A percentile compares a stretch with the other conserved stretches of the same genome.
Evolutionary conservation across 2,329 filamentous ascomycete genomes (phyloP).

Genomic region (Rhinocladiella similis): DNA sequence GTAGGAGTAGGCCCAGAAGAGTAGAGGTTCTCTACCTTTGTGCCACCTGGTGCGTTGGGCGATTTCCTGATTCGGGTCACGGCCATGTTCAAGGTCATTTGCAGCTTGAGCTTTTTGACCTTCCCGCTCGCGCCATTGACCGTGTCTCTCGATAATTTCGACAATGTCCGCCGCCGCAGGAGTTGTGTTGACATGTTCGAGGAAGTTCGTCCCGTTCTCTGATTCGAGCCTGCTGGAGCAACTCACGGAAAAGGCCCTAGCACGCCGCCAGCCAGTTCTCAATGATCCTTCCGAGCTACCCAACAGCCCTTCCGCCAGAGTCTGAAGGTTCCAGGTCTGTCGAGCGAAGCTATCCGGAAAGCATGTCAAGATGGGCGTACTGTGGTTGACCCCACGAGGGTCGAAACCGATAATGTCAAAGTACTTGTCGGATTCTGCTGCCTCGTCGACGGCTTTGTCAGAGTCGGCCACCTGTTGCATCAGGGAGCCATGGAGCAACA

Average conservation of each 20-base stretch:
- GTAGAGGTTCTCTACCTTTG: slow-evolving; percentile 41
- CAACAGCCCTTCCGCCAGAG: slow-evolving; percentile 13
- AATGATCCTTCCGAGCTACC: slow-evolving; percentile 12
- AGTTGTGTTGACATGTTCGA: slow-evolving; percentile 32
- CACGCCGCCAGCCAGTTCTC: slow-evolving; percentile 10
- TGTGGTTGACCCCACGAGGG: slow-evolving; percentile 42
- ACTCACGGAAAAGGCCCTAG: slow-evolving; percentile 10
- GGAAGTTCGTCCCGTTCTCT: slow-evolving; percentile 19
- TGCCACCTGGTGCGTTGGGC: slow-evolving; percentile 47
- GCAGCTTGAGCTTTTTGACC: slow-evolving; percentile 40
- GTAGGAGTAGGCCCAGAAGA: slow-evolving; percentile 19
- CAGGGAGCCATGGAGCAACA: slow-evolving; percentile 17
- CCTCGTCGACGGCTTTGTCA: slow-evolving; percentile 2
- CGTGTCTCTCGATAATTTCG: slow-evolving; percentile 35
- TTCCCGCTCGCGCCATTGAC: slow-evolving; percentile 39
- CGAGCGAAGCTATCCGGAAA: slow-evolving; percentile 24
- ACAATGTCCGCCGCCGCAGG: slow-evolving; percentile 38
- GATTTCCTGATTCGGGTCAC: slow-evolving; percentile 42
- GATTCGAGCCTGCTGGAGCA: slow-evolving; percentile 9
- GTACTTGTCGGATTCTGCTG: slow-evolving; percentile 33
- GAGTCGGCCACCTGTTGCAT: slow-evolving; percentile 31
- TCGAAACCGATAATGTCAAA: slow-evolving; percentile 45
- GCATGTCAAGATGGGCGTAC: slow-evolving; percentile 26
- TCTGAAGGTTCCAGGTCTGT: slow-evolving; percentile 14
- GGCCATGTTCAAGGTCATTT: slow-evolving; percentile 50